Percentiles rank a stretch among this genome's conserved stretches.
These are phyloP conservation scores for Trypanosomatidae sp. DNA, from an alignment of 208 protist genomes.

Conservation along the genomic window DNA sequence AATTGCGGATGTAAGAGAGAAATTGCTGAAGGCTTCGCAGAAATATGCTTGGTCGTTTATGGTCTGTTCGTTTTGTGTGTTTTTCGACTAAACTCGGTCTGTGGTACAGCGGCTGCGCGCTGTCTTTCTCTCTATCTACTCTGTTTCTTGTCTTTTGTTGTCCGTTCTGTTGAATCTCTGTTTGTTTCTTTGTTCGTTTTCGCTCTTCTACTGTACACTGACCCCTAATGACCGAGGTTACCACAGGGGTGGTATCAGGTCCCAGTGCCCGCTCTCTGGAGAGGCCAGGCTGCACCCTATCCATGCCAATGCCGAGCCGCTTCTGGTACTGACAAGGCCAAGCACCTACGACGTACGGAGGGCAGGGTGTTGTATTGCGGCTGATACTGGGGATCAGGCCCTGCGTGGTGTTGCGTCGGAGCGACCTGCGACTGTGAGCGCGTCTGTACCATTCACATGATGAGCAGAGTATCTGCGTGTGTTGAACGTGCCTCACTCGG, in stretches of 20 bases:
- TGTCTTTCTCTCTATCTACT: not conserved
- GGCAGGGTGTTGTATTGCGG: no score
- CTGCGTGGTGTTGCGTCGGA: not conserved
- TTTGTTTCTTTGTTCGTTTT: not conserved
- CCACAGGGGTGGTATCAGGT: not conserved
- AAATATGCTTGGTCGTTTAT: not conserved
- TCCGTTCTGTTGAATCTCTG: not conserved
- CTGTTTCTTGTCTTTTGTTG: not conserved
- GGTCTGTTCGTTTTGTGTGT: not conserved
- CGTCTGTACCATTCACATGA: not conserved
- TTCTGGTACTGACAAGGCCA: not conserved
- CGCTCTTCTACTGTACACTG: not conserved
- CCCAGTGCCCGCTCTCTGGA: not conserved
- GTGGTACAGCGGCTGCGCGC: not conserved
- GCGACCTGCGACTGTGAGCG: not conserved
- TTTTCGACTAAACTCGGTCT: not conserved
- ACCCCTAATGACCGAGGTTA: not conserved
- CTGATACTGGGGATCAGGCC: not conserved
- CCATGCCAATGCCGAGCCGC: not conserved
- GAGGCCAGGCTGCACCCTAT: not conserved
- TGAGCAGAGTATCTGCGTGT: not conserved
- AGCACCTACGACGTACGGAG: not conserved
- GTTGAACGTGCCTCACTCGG: not conserved
- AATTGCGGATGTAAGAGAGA: not conserved
- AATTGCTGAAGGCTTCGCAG: not conserved